phyloP scores from a whole-genome alignment of 2,329 filamentous ascomycete species.

The Purpureocillium lavendulum region DNA sequence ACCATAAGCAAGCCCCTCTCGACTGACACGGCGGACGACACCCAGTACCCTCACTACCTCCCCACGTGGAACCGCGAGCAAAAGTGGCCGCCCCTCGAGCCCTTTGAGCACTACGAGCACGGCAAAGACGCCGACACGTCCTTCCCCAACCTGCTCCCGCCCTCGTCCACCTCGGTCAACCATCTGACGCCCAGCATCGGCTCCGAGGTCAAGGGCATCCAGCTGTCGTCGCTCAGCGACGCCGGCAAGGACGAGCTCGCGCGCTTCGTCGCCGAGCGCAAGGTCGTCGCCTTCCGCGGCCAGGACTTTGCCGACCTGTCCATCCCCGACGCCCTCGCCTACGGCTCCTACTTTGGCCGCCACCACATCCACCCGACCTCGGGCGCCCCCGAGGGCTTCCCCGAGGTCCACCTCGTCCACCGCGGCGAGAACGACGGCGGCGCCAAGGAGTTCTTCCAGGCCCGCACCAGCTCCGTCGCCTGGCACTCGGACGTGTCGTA shows the following conservation, averaged over 20 bases:
- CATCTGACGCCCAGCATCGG: constrained; percentile 68
- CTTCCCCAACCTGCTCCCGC: constrained; percentile 60
- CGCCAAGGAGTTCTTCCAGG: constrained; percentile 52
- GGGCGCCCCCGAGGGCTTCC: constrained; percentile 63
- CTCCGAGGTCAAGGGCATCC: constrained; percentile 61
- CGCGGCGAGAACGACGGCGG: constrained; percentile 45
- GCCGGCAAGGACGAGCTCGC: constrained; percentile 72
- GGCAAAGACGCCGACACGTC: constrained; percentile 64
- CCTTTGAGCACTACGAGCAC: constrained; percentile 66
- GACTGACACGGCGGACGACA: too few relatives aligned
- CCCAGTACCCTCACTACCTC: constrained; percentile 65
- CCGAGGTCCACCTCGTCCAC: constrained; percentile 73
- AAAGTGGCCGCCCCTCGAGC: constrained; percentile 56
- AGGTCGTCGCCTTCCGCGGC: constrained; percentile 69
- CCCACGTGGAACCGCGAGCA: constrained; percentile 61
- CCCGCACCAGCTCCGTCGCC: constrained; percentile 69
- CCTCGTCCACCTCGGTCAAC: constrained; percentile 37
- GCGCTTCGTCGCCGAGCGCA: constrained; percentile 65
- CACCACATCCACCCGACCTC: constrained; percentile 77
- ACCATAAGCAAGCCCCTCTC: neutral
- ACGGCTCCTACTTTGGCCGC: constrained; percentile 68
- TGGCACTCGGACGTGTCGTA: constrained; percentile 91
- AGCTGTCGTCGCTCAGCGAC: constrained; percentile 58
- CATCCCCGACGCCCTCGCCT: constrained; percentile 60
- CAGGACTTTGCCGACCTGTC: constrained; percentile 66